Percentiles rank a stretch among this genome's conserved stretches.
These are phyloP conservation scores for Sequoia sempervirens DNA, from an alignment of 75 land plant species.

Conservation along the genomic window DNA sequence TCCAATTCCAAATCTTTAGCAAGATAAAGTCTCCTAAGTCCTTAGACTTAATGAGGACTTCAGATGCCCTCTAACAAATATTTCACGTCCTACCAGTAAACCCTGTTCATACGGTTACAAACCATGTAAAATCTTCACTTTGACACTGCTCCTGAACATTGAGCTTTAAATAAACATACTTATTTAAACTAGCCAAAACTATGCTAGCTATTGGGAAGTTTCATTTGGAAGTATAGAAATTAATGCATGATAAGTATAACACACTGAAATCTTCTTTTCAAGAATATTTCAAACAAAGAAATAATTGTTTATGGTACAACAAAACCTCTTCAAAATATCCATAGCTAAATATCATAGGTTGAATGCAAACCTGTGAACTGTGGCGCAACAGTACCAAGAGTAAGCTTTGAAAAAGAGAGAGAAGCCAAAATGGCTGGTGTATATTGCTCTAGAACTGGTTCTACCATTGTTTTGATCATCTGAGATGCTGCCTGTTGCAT, in stretches of 20 bases:
- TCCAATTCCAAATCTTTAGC: background rate
- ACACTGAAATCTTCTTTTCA: background rate
- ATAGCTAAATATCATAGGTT: background rate
- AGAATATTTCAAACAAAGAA: background rate
- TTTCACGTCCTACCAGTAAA: background rate
- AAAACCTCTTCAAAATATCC: background rate
- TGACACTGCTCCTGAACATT: background rate
- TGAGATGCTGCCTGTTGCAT: slow-evolving; percentile 80
- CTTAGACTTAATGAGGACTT: background rate
- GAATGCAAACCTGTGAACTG: slow-evolving; percentile 71
- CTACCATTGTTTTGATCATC: slow-evolving; percentile 53
- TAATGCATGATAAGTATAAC: background rate
- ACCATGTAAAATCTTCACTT: background rate
- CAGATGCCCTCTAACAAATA: background rate
- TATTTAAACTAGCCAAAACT: background rate
- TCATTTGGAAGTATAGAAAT: background rate
- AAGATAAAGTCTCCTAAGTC: background rate
- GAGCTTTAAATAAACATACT: background rate
- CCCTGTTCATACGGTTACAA: background rate
- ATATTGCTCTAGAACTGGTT: slow-evolving; percentile 80
- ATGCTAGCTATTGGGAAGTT: background rate
- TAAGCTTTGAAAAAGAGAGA: slow-evolving; percentile 75
- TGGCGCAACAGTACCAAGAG: slow-evolving; percentile 94
- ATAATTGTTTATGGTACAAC: background rate
- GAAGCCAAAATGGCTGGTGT: slow-evolving; percentile 62